Evolutionary conservation across 83 land plant genomes (phyloP).

Genomic region (Thuja plicata): DNA sequence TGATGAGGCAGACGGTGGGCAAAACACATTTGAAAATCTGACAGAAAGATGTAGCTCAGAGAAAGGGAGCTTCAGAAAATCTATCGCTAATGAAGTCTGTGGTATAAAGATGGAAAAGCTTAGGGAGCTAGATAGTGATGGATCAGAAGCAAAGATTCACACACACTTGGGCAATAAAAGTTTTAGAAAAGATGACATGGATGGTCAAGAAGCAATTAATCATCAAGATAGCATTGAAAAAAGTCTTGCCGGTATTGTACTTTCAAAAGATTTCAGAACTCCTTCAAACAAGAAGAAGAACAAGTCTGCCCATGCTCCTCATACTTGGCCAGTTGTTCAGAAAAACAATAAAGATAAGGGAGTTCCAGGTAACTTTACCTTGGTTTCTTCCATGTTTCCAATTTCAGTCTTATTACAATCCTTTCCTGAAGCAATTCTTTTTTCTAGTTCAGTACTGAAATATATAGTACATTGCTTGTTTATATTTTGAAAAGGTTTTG

Average conservation of each 20-base stretch:
- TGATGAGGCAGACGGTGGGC: neutral
- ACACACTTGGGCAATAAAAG: neutral
- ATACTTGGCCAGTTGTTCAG: neutral
- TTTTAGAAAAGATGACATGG: neutral
- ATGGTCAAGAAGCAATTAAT: neutral
- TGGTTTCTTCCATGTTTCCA: neutral
- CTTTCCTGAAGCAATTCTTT: neutral
- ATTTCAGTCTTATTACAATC: neutral
- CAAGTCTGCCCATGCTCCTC: neutral
- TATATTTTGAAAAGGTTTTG: neutral
- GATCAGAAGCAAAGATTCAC: neutral
- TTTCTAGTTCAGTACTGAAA: neutral
- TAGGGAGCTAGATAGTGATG: neutral
- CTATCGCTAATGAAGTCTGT: neutral
- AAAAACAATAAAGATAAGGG: slow-evolving; percentile 5
- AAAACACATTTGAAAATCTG: neutral
- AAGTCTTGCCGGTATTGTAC: neutral
- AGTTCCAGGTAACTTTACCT: slow-evolving; percentile 11
- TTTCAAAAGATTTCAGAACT: slow-evolving; percentile 12
- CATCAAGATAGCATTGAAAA: neutral
- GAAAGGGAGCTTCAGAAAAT: neutral
- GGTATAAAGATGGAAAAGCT: neutral
- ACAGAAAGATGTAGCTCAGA: neutral
- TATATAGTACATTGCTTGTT: neutral
- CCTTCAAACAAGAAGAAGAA: slow-evolving; percentile 11